Evolutionary conservation across 345 rosid species (phyloP).

Genomic region (Eucalyptus curtisii): DNA sequence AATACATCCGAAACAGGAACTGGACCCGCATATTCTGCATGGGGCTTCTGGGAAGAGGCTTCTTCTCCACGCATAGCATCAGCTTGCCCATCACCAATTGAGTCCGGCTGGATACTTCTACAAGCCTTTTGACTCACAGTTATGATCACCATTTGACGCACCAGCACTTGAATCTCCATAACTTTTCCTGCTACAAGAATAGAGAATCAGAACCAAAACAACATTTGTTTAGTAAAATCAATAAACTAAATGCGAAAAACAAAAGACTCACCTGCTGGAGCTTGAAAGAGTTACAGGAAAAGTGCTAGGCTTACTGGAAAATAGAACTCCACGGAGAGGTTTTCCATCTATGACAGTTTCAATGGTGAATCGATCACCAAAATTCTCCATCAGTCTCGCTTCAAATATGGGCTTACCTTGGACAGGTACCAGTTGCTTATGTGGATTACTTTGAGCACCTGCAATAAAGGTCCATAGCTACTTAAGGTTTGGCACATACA

Average conservation of each 20-base stretch:
- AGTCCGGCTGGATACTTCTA: constrained; percentile 6
- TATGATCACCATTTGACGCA: constrained; percentile 28
- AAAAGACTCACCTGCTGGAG: constrained; percentile 27
- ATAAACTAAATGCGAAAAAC: background rate
- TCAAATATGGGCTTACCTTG: constrained; percentile 17
- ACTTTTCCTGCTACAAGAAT: constrained; percentile 29
- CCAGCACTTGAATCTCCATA: constrained; percentile 11
- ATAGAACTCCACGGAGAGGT: constrained; percentile 64
- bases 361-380: constrained; percentile 50
- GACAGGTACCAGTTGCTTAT: constrained; percentile 4
- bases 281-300: constrained; percentile 8
- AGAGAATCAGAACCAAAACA: background rate
- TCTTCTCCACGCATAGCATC: constrained; percentile 13
- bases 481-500: background rate
- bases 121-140: constrained; percentile 6
- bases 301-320: constrained; percentile 41
- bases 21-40: constrained; percentile 2
- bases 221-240: background rate
- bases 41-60: background rate
- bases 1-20: constrained; percentile 8
- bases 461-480: background rate
- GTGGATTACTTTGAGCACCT: constrained; percentile 41
- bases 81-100: constrained; percentile 4
- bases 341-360: constrained; percentile 75
- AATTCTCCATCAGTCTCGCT: constrained; percentile 46